phyloP scores from a whole-genome alignment of 331 rosid species.

The Acacia pycnantha region DNA sequence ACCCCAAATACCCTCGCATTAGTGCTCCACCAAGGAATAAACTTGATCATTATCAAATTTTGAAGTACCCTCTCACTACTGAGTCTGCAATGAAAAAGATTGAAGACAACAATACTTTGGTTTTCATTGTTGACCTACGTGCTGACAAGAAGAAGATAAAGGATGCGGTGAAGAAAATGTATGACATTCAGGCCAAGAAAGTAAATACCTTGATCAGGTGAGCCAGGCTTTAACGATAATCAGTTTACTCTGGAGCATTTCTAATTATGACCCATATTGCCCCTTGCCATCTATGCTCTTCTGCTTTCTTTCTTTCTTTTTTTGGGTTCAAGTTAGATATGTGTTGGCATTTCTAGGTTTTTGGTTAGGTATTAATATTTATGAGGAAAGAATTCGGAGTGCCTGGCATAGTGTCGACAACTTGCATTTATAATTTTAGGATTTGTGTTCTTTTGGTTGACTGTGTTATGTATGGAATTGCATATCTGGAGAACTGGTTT shows the following conservation, averaged over 20 bases:
- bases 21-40: slow-evolving; percentile 81
- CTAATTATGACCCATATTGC: background rate
- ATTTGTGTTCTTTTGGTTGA: background rate
- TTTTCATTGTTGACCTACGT: slow-evolving; percentile 79
- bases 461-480: background rate
- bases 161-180: slow-evolving; percentile 84
- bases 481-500: background rate
- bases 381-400: background rate
- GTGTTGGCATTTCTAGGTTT: background rate
- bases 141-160: slow-evolving; percentile 91
- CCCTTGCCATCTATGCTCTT: background rate
- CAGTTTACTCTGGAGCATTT: background rate
- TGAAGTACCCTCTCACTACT: slow-evolving; percentile 76
- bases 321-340: no score
- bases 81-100: slow-evolving; percentile 86
- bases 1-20: slow-evolving; percentile 78
- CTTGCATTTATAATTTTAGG: background rate
- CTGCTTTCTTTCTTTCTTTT: background rate
- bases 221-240: background rate
- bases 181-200: slow-evolving; percentile 85
- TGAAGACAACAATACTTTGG: slow-evolving; percentile 84
- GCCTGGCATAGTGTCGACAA: background rate
- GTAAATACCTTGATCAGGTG: slow-evolving; percentile 86
- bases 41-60: slow-evolving; percentile 79
- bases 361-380: background rate